Conservation (phyloP, 2,329 filamentous ascomycete genomes). For the Biscogniauxia mediterranea region DNA sequence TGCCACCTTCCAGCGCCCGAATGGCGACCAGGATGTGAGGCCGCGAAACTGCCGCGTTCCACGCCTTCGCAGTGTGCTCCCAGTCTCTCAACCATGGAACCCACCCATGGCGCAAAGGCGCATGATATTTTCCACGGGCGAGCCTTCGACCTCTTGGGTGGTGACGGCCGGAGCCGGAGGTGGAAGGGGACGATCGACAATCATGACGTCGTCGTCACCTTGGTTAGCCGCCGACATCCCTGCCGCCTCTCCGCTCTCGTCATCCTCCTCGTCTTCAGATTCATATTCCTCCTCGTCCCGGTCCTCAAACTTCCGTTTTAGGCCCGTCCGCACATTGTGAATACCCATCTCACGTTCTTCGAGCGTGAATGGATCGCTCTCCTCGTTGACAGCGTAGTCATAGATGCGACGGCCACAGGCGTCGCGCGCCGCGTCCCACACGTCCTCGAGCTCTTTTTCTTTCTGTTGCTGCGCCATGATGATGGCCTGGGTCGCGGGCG, state of each 20-base stretch:
- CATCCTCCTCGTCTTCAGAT: constrained; percentile 49
- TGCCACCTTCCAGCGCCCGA: background rate
- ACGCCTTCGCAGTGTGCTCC: background rate
- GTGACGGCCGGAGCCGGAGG: constrained; percentile 28
- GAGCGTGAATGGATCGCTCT: constrained; percentile 66
- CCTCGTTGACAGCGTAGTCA: constrained; percentile 44
- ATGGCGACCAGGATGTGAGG: background rate
- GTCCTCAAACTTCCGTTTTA: constrained; percentile 56
- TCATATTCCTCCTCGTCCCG: constrained; percentile 59
- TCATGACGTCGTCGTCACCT: constrained; percentile 31
- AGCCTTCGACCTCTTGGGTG: constrained; percentile 27
- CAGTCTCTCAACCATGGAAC: constrained; percentile 9
- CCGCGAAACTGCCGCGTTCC: background rate
- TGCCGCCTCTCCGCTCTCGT: constrained; percentile 28
- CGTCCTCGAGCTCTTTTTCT: constrained; percentile 36
- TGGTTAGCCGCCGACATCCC: constrained; percentile 3
- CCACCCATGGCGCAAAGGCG: constrained; percentile 23
- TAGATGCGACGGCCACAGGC: constrained; percentile 33
- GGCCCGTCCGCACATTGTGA: constrained; percentile 69
- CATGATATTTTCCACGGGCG: constrained; percentile 26
- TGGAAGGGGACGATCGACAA: constrained; percentile 30
- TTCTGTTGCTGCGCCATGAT: constrained; percentile 35
- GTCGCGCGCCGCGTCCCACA: constrained; percentile 37
- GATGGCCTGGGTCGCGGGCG: background rate
- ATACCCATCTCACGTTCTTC: constrained; percentile 66